Evolutionary conservation across 2,329 filamentous ascomycete genomes (phyloP).

Genomic region (Verticillium albo-atrum): DNA sequence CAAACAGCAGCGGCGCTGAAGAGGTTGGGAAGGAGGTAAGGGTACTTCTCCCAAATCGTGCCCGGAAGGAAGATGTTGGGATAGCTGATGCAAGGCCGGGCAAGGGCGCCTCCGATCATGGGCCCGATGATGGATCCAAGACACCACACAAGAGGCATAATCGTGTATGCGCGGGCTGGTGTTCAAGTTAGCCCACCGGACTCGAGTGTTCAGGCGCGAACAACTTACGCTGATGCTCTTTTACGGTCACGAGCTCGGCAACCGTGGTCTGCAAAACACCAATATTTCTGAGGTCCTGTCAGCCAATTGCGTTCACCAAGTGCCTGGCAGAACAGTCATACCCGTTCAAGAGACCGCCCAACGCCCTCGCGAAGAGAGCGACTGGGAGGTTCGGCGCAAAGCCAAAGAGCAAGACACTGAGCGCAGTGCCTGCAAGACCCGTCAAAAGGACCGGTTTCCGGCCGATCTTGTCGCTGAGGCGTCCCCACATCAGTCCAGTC

Average conservation of each 20-base stretch:
- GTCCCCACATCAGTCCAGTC: slow-evolving; percentile 88
- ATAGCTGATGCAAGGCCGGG: slow-evolving; percentile 79
- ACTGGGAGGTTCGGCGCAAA: slow-evolving; percentile 79
- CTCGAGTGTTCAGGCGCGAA: background rate
- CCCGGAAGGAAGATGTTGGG: slow-evolving; percentile 67
- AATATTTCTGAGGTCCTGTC: slow-evolving; percentile 63
- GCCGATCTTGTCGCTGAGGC: slow-evolving; percentile 85
- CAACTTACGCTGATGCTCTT: slow-evolving; percentile 81
- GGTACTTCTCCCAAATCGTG: slow-evolving; percentile 79
- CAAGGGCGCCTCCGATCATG: slow-evolving; percentile 83
- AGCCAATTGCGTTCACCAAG: slow-evolving; percentile 7
- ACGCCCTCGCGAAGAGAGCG: slow-evolving; percentile 79
- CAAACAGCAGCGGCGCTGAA: slow-evolving; percentile 78
- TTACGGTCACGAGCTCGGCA: slow-evolving; percentile 85
- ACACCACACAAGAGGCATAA: slow-evolving; percentile 98
- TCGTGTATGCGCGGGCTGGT: slow-evolving; percentile 85
- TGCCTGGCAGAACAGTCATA: slow-evolving; percentile 37
- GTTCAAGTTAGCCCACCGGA: slow-evolving; percentile 21
- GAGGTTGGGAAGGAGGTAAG: slow-evolving; percentile 89
- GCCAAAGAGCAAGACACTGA: slow-evolving; percentile 91
- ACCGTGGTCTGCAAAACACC: slow-evolving; percentile 94
- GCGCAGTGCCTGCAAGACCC: slow-evolving; percentile 83
- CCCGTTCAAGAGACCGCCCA: slow-evolving; percentile 92
- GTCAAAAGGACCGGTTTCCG: slow-evolving; percentile 88
- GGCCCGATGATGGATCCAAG: slow-evolving; percentile 91